A percentile compares a stretch with the other conserved stretches of the same genome.
Evolutionary conservation across 2,329 filamentous ascomycete species (phyloP).

Genomic region (Colletotrichum tropicale): DNA sequence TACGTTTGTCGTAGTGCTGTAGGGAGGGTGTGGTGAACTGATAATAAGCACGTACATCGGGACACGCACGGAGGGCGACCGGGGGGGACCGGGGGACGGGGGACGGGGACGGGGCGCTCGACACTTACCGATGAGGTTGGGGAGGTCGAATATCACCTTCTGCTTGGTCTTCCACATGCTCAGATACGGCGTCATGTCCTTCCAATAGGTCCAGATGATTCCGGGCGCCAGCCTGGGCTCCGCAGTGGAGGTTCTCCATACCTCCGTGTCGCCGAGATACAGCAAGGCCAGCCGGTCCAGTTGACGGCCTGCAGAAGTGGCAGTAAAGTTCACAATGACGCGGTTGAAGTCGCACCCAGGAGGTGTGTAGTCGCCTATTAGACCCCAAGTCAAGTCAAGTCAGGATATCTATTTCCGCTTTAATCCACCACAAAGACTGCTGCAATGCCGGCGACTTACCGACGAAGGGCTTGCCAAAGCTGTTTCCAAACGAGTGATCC

Average conservation of each 20-base stretch:
- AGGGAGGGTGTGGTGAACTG: not conserved
- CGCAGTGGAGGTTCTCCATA: constrained; percentile 85
- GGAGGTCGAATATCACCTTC: constrained; percentile 81
- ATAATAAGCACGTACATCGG: not conserved
- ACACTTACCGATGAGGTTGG: constrained; percentile 63
- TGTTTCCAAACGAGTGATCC: constrained; percentile 72
- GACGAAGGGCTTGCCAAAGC: constrained; percentile 76
- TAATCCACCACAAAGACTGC: not conserved
- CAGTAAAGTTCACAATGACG: constrained; percentile 78
- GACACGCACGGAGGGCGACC: not conserved
- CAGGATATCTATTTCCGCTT: constrained; percentile 8
- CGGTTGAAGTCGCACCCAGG: constrained; percentile 74
- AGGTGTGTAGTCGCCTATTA: constrained; percentile 65
- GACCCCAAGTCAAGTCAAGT: not conserved
- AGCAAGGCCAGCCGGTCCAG: constrained; percentile 78
- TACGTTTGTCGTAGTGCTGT: not conserved
- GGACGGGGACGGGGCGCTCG: not conserved
- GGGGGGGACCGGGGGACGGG: not conserved
- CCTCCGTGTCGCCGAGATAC: constrained; percentile 77
- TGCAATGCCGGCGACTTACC: constrained; percentile 48
- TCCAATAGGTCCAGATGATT: constrained; percentile 77
- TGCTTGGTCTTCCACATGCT: constrained; percentile 72
- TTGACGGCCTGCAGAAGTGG: constrained; percentile 72
- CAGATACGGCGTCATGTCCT: constrained; percentile 77
- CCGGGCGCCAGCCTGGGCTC: constrained; percentile 71